Evolutionary conservation across 352 stramenopile genomes (phyloP).

Genomic region (Sclerospora graminicola): DNA sequence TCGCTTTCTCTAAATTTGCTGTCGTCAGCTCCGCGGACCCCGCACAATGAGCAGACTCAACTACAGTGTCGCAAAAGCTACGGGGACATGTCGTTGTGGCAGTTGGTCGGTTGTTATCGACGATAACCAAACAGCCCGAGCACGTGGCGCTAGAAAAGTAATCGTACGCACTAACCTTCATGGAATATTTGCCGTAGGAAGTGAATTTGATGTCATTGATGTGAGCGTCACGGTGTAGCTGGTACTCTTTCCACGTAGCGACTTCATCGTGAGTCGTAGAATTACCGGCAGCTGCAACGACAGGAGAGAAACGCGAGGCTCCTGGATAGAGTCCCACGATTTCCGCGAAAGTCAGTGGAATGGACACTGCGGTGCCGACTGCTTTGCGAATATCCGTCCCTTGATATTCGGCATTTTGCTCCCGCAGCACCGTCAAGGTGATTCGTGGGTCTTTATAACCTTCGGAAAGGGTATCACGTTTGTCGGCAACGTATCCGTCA

Average conservation of each 20-base stretch:
- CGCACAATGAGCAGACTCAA: neutral
- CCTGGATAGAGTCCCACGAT: neutral
- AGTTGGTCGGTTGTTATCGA: constrained; percentile 37
- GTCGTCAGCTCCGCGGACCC: constrained; percentile 13
- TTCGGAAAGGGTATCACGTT: constrained; percentile 20
- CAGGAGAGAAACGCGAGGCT: constrained; percentile 1
- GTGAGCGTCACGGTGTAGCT: constrained; percentile 15
- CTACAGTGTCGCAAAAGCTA: constrained; percentile 23
- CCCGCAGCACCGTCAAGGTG: constrained; percentile 5
- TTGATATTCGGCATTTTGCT: constrained; percentile 1
- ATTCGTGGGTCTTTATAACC: constrained; percentile 9
- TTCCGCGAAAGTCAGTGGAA: neutral
- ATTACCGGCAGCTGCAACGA: constrained; percentile 3
- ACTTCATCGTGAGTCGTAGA: constrained; percentile 8
- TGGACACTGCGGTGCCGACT: neutral
- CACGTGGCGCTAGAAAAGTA: constrained; percentile 32
- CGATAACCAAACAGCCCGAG: constrained; percentile 33
- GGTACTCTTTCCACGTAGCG: constrained; percentile 43
- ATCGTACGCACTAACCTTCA: constrained; percentile 38
- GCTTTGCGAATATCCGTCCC: neutral
- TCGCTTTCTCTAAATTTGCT: constrained; percentile 18
- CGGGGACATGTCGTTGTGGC: constrained; percentile 22
- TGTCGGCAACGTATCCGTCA: constrained; percentile 44
- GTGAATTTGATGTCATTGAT: constrained; percentile 36
- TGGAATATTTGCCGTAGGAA: constrained; percentile 35